These are phyloP conservation scores for Talaromyces amestolkiae DNA, from an alignment of 2,329 filamentous ascomycete species.

Conservation along the genomic window DNA sequence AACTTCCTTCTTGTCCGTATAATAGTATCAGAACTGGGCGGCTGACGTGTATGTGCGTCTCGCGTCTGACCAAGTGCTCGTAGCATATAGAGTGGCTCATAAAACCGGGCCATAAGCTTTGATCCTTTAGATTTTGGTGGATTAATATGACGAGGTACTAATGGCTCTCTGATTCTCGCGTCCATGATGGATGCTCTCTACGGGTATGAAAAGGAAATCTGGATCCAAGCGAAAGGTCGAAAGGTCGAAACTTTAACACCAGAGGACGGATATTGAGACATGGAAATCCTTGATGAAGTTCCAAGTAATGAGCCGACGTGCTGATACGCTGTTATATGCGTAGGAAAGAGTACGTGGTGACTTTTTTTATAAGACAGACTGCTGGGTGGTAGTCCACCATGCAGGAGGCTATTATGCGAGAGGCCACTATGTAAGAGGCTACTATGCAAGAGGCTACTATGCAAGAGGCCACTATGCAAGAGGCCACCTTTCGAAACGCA, in stretches of 20 bases:
- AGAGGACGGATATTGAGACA: neutral
- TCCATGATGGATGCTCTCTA: neutral
- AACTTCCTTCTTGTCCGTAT: conserved; percentile 29
- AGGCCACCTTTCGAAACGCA: neutral
- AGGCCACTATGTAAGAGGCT: conserved; percentile 2
- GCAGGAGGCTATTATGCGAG: too few relatives aligned
- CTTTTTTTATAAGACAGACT: too few relatives aligned
- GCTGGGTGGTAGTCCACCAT: too few relatives aligned
- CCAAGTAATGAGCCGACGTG: neutral
- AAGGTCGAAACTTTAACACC: neutral
- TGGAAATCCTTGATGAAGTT: neutral
- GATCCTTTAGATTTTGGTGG: neutral
- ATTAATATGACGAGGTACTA: neutral
- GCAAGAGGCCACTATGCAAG: neutral
- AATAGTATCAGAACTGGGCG: conserved; percentile 3
- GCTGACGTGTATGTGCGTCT: conserved; percentile 25
- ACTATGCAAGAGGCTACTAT: neutral
- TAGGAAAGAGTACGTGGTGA: neutral
- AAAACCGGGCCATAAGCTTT: conserved; percentile 3
- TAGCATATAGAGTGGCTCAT: conserved; percentile 3
- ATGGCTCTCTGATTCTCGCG: neutral
- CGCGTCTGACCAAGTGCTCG: conserved; percentile 33
- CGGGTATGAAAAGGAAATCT: neutral
- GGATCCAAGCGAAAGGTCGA: neutral
- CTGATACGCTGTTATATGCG: neutral